Evolutionary conservation across 1,284 basidiomycete genomes (phyloP), one percentile per base, ranked within the genome.

Genomic region (Ganoderma sinense): DNA sequence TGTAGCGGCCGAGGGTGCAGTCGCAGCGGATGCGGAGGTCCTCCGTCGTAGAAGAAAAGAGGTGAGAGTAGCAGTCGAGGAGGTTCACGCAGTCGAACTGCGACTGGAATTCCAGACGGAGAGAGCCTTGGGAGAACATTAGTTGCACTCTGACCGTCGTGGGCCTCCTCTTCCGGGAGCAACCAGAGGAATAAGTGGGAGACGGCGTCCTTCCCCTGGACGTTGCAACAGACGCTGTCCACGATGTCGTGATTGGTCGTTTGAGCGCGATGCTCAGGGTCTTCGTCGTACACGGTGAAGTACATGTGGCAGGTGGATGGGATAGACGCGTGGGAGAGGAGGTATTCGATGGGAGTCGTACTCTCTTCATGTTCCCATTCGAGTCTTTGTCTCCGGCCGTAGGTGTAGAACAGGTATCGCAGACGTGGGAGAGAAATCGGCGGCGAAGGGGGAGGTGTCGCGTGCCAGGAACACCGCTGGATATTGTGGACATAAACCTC

Each of bases 271-370:
- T n/a, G 33, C 33, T n/a, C 2, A 3, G 20, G 45, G 45, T 48
- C 8, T 8, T 8, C n/a, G 23, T 13, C 11, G 13, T n/a, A n/a
- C 48, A 10, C 23, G 10, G 11, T 3, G 36, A 61, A 48, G 48
- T 40, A 41, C 43, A 59, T 31, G 36, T 66, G 65, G 45, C 65
- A 66, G 29, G 58, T 41, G 16, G 58, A 14, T 3, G 58, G 65
- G 29, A 56, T 8, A 33, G 29, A 18, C 23, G 61, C 40, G n/a
- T 13, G 36, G 4, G 58, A 40, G 29, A 43, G 45, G 18, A 66
- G 59, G 23, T 55, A n/a, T 20, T 36, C 33, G 7, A 23, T 7
- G 1, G 29, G 20, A 6, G 14, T 16, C 14, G 13, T 18, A 3
- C 53, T 59, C 7, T 23, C 10, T n/a, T n/a, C n/a, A n/a, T n/a